Percentiles rank a stretch among this genome's conserved stretches.
Conservation (phyloP, 1,139 yeast genomes). For the Geotrichum armillariae region DNA sequence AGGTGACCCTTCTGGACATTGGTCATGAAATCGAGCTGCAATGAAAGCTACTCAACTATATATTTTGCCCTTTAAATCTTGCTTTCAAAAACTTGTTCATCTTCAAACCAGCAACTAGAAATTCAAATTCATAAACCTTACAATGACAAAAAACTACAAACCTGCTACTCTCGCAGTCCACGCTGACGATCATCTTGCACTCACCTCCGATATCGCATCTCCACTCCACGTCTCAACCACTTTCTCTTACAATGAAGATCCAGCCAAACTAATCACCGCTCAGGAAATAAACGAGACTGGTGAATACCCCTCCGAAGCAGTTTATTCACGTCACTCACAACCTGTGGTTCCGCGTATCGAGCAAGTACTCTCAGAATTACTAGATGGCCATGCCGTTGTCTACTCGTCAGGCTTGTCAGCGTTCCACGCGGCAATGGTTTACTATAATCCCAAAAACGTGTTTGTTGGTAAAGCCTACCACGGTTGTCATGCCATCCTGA, state of each 20-base stretch:
- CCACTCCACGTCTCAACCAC: constrained; percentile 86
- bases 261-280: constrained; percentile 50
- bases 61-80: too few species aligned
- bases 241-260: constrained; percentile 62
- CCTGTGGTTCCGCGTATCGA: constrained; percentile 73
- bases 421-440: constrained; percentile 70
- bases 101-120: too few species aligned
- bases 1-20: too few species aligned
- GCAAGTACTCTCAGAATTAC: constrained; percentile 56
- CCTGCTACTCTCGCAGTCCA: constrained; percentile 31
- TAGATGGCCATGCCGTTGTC: constrained; percentile 55
- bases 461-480: constrained; percentile 83
- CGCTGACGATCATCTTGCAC: constrained; percentile 35
- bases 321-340: constrained; percentile 72
- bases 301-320: constrained; percentile 36
- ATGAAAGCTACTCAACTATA: too few species aligned
- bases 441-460: constrained; percentile 70
- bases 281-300: constrained; percentile 38
- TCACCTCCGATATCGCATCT: constrained; percentile 59
- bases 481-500: constrained; percentile 73
- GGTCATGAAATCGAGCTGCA: too few species aligned
- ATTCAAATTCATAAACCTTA: too few species aligned
- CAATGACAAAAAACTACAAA: too few species aligned
- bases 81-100: too few species aligned
- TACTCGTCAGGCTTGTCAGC: constrained; percentile 83